Evolutionary conservation across 2,329 filamentous ascomycete species (phyloP), one percentile per base, ranked within the genome.

Genomic region (Fragosphaeria purpurea): DNA sequence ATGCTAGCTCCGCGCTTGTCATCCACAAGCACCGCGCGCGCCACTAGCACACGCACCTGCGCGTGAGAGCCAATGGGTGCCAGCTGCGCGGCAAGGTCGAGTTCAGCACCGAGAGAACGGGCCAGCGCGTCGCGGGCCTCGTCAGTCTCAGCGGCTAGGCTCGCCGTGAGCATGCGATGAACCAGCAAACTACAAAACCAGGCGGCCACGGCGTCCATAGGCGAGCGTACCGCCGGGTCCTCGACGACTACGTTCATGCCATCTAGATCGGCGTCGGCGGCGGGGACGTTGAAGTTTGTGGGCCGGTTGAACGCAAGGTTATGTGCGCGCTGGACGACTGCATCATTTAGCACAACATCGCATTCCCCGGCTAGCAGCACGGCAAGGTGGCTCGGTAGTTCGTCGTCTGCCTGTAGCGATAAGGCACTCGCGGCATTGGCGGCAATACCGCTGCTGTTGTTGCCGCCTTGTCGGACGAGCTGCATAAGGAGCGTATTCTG

Each of bases 291-390:
- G 59, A 86, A 73, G 2, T 82, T 80, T 0, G 85, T 91, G 5
- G 83, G 81, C 51, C 80, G 77, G 66, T 95, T 93, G 79, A 89
- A 95, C 3, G 89, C 88, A 12, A 96, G 74, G 63, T 95, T 95
- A 64, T 91, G 87, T 2, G 88, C 88, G 50, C 89, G 82, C 65
- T 95, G 88, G 40, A 91, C 78, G 54, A 95, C 84, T 43, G 77
- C 75, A 48, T 86, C 77, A 55, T 82, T 83, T 57, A 97, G 76
- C 7, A 96, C 87, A 30, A 88, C 81, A 48, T 94, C 87, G 57
- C 85, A 89, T 33, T 91, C 84, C 54, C 85, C 79, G 56, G 89
- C 80, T 4, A 96, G 76, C 2, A 97, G 75, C 7, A 79, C 72
- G 3, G 82, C 80, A 6, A 96, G 75, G 63, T 96, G 85, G 10